Evolutionary conservation across 441 rosid genomes (phyloP), one percentile per base, ranked within the genome.

Genomic region (Eruca vesicaria): DNA sequence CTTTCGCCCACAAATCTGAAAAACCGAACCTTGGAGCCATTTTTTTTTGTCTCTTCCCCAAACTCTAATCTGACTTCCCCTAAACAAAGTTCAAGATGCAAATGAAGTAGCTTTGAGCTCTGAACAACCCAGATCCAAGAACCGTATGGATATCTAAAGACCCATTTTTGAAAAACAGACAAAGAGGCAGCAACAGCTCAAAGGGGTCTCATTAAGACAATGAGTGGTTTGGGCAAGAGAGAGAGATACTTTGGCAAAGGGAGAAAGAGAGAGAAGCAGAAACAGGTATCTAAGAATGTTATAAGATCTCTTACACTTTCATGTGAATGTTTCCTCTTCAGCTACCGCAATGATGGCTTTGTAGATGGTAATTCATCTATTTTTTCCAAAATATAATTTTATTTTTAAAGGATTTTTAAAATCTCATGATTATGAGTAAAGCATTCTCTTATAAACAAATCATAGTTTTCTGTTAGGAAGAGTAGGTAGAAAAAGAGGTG

Each of bases 21-120:
- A 73, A 65, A 83, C 79, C 82, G 57, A 85, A 77, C 67, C 88
- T 81, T 64, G 90, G 84, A 78, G 88, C 89, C 96, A 90, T 92
- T 79, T 52, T 18, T 2, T 66, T 20, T 23, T 4, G 76, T 23
- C 26, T 38, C 53, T 63, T n/a, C 63, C 11, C 36, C 12, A 26
- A 21, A n/a, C n/a, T n/a, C 57, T 52, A 50, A 50, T 52, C 26
- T 50, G 56, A 50, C 26, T 53, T n/a, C 14, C 67, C 6, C 26
- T 9, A 9, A 19, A 45, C 43, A 58, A 23, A 69, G 66, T 10
- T 10, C 12, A 43, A 35, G 66, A 12, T 36, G 35, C 6, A 73
- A 56, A 73, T 60, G 67, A 15, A 61, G 78, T 26, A 32, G 35
- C 35, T 65, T 65, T 19, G 55, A 66, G 61, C 33, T 45, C 48